Base-by-base conservation (phyloP, 2,329 filamentous ascomycete genomes). In the Leptosphaerulina australis region DNA sequence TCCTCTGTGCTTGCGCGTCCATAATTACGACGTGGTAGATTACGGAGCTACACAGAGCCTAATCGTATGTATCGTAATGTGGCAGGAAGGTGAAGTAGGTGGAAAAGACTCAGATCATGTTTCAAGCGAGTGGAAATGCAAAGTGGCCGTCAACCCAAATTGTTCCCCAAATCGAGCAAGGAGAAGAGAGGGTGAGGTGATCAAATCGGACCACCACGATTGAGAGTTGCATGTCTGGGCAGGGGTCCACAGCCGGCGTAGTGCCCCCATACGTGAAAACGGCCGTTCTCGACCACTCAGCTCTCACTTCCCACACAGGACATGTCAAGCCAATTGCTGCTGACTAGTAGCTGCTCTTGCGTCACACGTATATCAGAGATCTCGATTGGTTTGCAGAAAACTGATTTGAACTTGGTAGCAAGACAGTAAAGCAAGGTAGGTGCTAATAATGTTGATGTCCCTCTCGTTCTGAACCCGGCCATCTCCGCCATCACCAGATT, bases 1-100 rank as follows among this genome's bases (percentile, higher is more conserved):
- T 81, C 26, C 72, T 69, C 57, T 63, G 58, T 31, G 55, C 38
- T 40, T 60, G 60, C 15, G 59, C 38, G 34, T 59, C 63, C 69
- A 72, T 73, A 25, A 24, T 58, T 53, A 60, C 43, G 41, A 47
- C 49, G 46, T 38, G 30, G 22, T 43, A 31, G 11, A 33, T 26
- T 18, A 17, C 33, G 14, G 24, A 40, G 25, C 40, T 38, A 25
- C 18, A 40, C 50, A 40, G 17, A 44, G n/a, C 29, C 22, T 28
- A 24, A 20, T 28, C 7, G 21, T n/a, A 25, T 21, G 31, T 11
- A 6, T 40, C 36, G 35, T 31, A 40, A 31, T 17, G 9, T 22
- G 9, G 26, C 17, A 38, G 24, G 5, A 33, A 40, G 25, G 26
- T 25, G 10, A n/a, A 15, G 8, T 24, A 3, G 17, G 22, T 7